Evolutionary conservation across 257 asterid species (phyloP), one percentile per base, ranked within the genome.

Genomic region (Solanum ahanhuiri): DNA sequence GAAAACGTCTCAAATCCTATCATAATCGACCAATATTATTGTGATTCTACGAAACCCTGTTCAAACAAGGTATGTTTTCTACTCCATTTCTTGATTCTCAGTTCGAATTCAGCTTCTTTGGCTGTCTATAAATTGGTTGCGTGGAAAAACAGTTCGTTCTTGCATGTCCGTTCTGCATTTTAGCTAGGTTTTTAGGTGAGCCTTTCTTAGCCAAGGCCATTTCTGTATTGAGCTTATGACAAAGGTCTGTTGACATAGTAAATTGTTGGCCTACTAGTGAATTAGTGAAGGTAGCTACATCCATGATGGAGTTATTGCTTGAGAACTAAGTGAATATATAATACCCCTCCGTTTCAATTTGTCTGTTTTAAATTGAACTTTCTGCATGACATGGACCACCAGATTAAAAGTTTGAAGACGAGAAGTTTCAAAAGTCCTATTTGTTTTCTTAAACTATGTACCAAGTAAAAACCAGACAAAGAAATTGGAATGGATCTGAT

Each of bases 1-100:
- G n/a, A n/a, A n/a, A n/a, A n/a, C n/a, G n/a, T n/a, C n/a, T n/a
- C 98, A 17, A 93, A 96, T 87, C 99, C 99, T 33, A 93, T 96
- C 67, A 91, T 95, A 86, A 93, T 96, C 75, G 92, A 96, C 90
- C 99, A 96, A 75, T 95, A 94, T 86, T 95, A 95, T 87, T 95
- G 98, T 45, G 98, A 94, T 87, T 93, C 98, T 18, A 88, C 66
- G 0, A 12, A 28, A 37, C 89, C 95, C 63, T 95, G 98, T 88
- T 54, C 51, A n/a, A 96, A 96, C 92, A 94, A 96, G 98, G 99
- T 93, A 82, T 17, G n/a, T 60, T 10, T 70, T 48, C 54, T 66
- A 39, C 66, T 73, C 43, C 25, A 48, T 30, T 28, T 48, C 20
- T 81, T 81, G 67, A 30, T 81, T 81, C 41, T 4, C 25, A 48